Base-by-base conservation (phyloP, 2,329 filamentous ascomycete genomes). In the Xylariaceae sp. region DNA sequence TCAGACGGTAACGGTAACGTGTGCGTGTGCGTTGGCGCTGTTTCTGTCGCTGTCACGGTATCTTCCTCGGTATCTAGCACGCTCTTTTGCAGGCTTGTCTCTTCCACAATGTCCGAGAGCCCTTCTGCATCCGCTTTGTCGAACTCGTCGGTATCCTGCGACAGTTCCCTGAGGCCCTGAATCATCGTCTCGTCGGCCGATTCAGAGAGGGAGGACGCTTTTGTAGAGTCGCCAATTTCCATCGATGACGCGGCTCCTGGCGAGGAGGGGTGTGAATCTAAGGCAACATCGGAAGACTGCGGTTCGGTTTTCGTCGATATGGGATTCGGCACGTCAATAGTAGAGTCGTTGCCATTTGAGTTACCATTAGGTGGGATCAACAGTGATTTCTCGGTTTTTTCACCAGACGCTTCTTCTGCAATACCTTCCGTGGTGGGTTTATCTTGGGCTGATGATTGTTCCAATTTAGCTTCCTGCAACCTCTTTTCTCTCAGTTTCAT, bases 401-500 rank as follows among this genome's bases (percentile, higher is more conserved):
- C 55, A 47, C 66, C 62, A 37, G 45, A 46, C 40, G 52, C 59
- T 43, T 68, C 62, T 29, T 68, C 62, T 27, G 61, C 62, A n/a
- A 55, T 61, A 32, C 63, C 62, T 7, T 60, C 58, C 31, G 59
- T 58, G n/a, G 53, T 58, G 55, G 52, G 40, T 56, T 60, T 57
- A 56, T 60, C 52, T 51, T 62, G 37, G 50, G 58, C 49, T 63
- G 54, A 63, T 61, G 59, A 64, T 47, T 64, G 60, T 11, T 63
- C 53, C 9, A 62, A 57, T 39, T 71, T 68, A 12, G 34, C 67
- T 62, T 8, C 65, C 54, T 11, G 66, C 71, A 73, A 74, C 68
- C 74, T 84, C 70, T 90, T 90, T 71, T 95, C 94, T 50, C 92
- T 82, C 62, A 96, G 72, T 71, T 96, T 88, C 73, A 96, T 80